phyloP scores from a whole-genome alignment of 306 rosid genomes.

The Prosopis cineraria region DNA sequence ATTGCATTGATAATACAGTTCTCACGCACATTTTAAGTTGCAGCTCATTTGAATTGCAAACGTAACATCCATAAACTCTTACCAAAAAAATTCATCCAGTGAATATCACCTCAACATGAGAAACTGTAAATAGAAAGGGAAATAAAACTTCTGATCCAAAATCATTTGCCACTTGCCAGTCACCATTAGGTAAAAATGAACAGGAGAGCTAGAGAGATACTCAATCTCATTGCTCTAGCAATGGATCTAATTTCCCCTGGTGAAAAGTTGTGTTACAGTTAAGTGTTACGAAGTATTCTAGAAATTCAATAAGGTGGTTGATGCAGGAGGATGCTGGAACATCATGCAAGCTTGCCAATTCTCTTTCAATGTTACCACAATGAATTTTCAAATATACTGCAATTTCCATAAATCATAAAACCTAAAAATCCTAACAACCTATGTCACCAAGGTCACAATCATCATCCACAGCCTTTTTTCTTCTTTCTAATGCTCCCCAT shows the following conservation, averaged over 20 bases:
- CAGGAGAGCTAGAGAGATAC: neutral
- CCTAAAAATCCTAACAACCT: no score
- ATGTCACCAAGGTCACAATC: no score
- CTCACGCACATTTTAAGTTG: neutral
- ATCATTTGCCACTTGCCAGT: neutral
- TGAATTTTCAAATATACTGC: neutral
- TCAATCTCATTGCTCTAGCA: neutral
- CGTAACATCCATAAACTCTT: conserved; percentile 7
- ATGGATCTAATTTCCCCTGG: neutral
- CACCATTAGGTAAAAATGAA: neutral
- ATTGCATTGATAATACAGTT: neutral
- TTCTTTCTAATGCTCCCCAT: neutral
- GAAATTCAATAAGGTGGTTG: neutral
- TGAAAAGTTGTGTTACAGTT: neutral
- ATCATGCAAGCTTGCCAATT: neutral
- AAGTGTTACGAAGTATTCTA: neutral
- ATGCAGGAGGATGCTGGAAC: neutral
- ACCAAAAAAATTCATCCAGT: neutral
- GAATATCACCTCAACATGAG: neutral
- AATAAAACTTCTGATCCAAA: neutral
- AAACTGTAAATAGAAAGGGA: neutral
- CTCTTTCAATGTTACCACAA: neutral
- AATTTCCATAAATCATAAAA: neutral
- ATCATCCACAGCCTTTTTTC: neutral
- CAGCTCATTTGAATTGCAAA: neutral